A percentile compares a stretch with the other conserved stretches of the same genome.
These are phyloP conservation scores for Blechomonas ayalai DNA, from an alignment of 208 protist genomes.

Conservation along the genomic window DNA sequence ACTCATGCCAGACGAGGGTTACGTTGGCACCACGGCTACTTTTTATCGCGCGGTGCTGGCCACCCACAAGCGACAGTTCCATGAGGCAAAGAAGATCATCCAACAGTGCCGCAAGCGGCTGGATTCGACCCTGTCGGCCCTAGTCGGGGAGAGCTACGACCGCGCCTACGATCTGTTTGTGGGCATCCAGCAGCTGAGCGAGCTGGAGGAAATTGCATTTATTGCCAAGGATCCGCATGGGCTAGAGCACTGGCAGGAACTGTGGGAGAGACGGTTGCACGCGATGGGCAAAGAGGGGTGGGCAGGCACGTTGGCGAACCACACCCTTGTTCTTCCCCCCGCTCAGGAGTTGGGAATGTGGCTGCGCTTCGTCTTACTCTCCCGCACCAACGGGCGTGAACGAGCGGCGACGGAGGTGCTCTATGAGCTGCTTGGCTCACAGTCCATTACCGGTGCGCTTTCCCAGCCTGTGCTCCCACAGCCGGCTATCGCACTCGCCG, in stretches of 20 bases:
- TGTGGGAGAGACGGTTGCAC: constrained; percentile 76
- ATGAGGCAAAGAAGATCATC: constrained; percentile 78
- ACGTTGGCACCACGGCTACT: constrained; percentile 79
- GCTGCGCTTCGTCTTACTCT: constrained; percentile 96
- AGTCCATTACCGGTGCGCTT: constrained; percentile 53
- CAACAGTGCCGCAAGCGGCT: constrained; percentile 85
- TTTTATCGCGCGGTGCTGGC: constrained; percentile 91
- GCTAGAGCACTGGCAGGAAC: constrained; percentile 71
- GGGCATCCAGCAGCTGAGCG: constrained; percentile 96
- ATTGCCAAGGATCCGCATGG: constrained; percentile 61
- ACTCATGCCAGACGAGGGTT: constrained; percentile 85
- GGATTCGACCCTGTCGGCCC: constrained; percentile 93
- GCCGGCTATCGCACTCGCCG: constrained; percentile 66
- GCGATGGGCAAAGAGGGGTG: constrained; percentile 95
- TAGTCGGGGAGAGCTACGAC: constrained; percentile 97
- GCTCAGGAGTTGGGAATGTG: constrained; percentile 94
- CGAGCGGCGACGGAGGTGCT: constrained; percentile 87
- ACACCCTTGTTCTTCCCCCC: constrained; percentile 90
- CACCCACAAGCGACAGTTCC: constrained; percentile 62
- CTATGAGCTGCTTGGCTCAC: constrained; percentile 70
- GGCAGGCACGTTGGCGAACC: constrained; percentile 95
- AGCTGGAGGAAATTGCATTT: constrained; percentile 97
- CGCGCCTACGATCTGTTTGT: constrained; percentile 97
- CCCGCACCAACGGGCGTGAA: constrained; percentile 83
- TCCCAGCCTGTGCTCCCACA: constrained; percentile 39